These are phyloP conservation scores for Citrus trifoliata DNA, from an alignment of 345 rosid species.

Conservation along the genomic window DNA sequence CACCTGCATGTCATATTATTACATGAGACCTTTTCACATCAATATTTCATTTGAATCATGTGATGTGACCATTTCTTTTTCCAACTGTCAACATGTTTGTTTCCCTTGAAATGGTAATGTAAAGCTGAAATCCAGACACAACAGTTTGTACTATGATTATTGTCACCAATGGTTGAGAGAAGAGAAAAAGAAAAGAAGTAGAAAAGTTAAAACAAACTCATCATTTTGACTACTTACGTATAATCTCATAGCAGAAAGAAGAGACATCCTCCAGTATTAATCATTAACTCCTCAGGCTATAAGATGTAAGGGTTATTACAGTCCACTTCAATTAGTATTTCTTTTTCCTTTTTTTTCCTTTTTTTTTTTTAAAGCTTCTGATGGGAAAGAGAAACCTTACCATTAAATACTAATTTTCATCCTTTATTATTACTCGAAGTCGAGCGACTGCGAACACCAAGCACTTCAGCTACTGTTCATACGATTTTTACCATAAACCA, in stretches of 20 bases:
- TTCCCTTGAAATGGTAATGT: slow-evolving; percentile 15
- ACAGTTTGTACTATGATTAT: neutral
- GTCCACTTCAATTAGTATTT: neutral
- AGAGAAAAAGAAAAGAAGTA: slow-evolving; percentile 6
- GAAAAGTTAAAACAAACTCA: neutral
- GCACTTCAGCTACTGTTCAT: slow-evolving; percentile 10
- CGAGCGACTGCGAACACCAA: too few species aligned
- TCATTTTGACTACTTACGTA: neutral
- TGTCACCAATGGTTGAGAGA: slow-evolving; percentile 9
- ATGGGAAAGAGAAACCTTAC: too few species aligned
- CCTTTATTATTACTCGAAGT: too few species aligned
- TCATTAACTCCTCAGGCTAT: slow-evolving; percentile 8
- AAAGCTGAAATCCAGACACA: neutral
- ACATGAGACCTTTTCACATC: neutral
- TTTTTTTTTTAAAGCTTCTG: too few species aligned
- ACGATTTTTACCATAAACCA: slow-evolving; percentile 2
- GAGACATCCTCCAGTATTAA: neutral
- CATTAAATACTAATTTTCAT: too few species aligned
- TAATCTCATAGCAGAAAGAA: neutral
- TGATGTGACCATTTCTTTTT: neutral
- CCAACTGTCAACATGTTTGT: neutral
- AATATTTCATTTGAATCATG: neutral
- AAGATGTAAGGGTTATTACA: slow-evolving; percentile 9
- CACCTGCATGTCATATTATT: slow-evolving; percentile 45
- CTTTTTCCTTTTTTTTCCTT: too few species aligned